Percentiles rank a stretch among this genome's conserved stretches.
Evolutionary conservation across 306 rosid genomes (phyloP).

Genomic region (Cotoneaster glaucophyllus): DNA sequence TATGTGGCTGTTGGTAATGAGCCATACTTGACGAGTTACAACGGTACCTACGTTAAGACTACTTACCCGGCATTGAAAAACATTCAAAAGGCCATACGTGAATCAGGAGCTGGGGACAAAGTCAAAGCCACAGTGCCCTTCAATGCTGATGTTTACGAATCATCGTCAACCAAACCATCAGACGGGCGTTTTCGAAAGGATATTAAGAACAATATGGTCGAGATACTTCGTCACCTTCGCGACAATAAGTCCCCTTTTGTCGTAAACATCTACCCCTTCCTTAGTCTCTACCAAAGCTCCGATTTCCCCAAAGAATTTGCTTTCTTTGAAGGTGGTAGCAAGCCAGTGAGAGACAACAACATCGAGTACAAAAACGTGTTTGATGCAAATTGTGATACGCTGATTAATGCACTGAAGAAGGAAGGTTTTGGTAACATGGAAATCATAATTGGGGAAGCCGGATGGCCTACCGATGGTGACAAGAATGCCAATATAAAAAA

Average conservation of each 20-base stretch:
- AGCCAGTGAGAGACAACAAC: slow-evolving; percentile 31
- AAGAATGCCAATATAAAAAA: slow-evolving; percentile 16
- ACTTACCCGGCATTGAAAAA: slow-evolving; percentile 69
- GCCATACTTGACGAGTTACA: slow-evolving; percentile 57
- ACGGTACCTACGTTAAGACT: slow-evolving; percentile 20
- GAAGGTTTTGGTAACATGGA: slow-evolving; percentile 28
- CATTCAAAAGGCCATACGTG: slow-evolving; percentile 54
- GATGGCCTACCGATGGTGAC: slow-evolving; percentile 84
- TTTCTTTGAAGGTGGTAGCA: slow-evolving; percentile 32
- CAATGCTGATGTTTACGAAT: slow-evolving; percentile 74
- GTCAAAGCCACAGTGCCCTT: slow-evolving; percentile 56
- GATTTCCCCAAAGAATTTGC: slow-evolving; percentile 56
- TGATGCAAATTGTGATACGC: slow-evolving; percentile 71
- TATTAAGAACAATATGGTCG: slow-evolving; percentile 19
- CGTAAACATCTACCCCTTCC: slow-evolving; percentile 80
- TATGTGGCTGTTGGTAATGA: slow-evolving; percentile 81
- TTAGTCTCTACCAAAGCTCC: slow-evolving; percentile 41
- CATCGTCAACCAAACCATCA: slow-evolving; percentile 48
- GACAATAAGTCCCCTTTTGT: slow-evolving; percentile 45
- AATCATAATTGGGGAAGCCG: slow-evolving; percentile 66
- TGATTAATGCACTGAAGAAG: slow-evolving; percentile 44
- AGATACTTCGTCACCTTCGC: slow-evolving; percentile 37
- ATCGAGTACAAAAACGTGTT: slow-evolving; percentile 43
- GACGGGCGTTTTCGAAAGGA: slow-evolving; percentile 49
- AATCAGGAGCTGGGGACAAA: slow-evolving; percentile 41